Evolutionary conservation across 371 early-diverging fungal genomes (phyloP).

Genomic region (Chytridiales sp.): DNA sequence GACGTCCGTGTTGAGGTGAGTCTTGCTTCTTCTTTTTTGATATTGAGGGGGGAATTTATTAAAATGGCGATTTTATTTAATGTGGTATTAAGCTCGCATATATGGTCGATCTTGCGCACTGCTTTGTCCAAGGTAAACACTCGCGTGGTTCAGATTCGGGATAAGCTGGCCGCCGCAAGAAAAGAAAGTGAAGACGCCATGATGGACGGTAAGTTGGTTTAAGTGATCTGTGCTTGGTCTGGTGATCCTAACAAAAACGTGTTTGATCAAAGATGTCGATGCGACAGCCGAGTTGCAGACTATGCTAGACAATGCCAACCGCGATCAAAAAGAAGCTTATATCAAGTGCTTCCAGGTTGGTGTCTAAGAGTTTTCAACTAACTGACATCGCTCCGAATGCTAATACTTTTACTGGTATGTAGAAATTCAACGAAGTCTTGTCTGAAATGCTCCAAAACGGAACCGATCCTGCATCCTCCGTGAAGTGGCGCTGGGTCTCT

Average conservation of each 20-base stretch:
- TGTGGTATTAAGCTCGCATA: constrained; percentile 37
- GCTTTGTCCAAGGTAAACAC: constrained; percentile 79
- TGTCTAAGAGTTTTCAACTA: background rate
- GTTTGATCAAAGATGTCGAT: constrained; percentile 27
- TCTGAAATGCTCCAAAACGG: constrained; percentile 44
- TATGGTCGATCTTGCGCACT: constrained; percentile 78
- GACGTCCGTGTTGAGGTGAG: background rate
- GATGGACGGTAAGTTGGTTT: constrained; percentile 1
- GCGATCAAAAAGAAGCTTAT: constrained; percentile 83
- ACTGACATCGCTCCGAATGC: background rate
- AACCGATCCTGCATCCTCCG: constrained; percentile 47
- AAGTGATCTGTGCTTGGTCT: constrained; percentile 1
- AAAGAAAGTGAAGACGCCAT: constrained; percentile 26
- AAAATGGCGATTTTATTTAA: background rate
- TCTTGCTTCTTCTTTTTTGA: too few relatives aligned
- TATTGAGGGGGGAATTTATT: too few relatives aligned
- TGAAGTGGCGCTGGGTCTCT: constrained; percentile 69
- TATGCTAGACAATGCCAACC: constrained; percentile 62
- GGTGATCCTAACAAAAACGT: background rate
- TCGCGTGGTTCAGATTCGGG: constrained; percentile 73
- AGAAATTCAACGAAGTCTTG: constrained; percentile 59
- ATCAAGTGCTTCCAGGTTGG: constrained; percentile 65
- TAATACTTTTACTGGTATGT: background rate
- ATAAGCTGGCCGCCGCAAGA: constrained; percentile 33
- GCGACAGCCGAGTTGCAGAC: constrained; percentile 55